Evolutionary conservation across 106 monocot species (phyloP), one percentile per base, ranked within the genome.

Genomic region (Xerophyta viscosa): DNA sequence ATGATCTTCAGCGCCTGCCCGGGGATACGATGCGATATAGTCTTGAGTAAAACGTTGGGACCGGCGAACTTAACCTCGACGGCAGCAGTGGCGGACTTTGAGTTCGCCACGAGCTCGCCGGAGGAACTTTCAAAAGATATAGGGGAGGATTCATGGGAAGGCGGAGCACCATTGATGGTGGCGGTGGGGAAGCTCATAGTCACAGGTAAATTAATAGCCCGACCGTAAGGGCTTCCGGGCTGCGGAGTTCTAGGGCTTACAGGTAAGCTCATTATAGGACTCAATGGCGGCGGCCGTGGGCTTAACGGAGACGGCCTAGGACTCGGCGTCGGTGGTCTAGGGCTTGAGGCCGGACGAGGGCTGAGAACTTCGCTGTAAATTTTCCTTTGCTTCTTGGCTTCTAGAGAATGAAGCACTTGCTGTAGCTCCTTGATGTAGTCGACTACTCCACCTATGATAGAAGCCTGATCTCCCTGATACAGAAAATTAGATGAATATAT

Each of bases 391-490:
- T 87, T 93, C 77, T 87, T 83, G 41, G 83, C 77, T 52, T 93
- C 81, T 51, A 87, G 43, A 6, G 77, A 81, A 31, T 72, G 77
- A 21, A 90, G 55, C 6, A 90, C 63, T 53, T 84, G 90, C 25
- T 91, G 91, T 13, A 91, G 61, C 47, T 91, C 91, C 64, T 81
- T 91, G 74, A 91, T 85, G 74, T 85, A 91, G 22, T 85, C 91
- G 0, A 91, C 85, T 4, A 85, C 91, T 20, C 91, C 91, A 54
- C 85, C 91, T 25, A 90, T 84, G 41, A 90, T 84, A 6, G 90
- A 90, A 59, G 90, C 90, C 71, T 88, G 88, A 61, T 88, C 88
- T 50, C 82, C 88, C 88, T 87, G 50, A 19, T 39, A 12, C 5
- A 36, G 5, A 11, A 39, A 15, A 12, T 39, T 39, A 15, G 15